Percentiles rank a stretch among this genome's conserved stretches.
phyloP scores from a whole-genome alignment of 257 asterid genomes.

The Jasminum sambac region DNA sequence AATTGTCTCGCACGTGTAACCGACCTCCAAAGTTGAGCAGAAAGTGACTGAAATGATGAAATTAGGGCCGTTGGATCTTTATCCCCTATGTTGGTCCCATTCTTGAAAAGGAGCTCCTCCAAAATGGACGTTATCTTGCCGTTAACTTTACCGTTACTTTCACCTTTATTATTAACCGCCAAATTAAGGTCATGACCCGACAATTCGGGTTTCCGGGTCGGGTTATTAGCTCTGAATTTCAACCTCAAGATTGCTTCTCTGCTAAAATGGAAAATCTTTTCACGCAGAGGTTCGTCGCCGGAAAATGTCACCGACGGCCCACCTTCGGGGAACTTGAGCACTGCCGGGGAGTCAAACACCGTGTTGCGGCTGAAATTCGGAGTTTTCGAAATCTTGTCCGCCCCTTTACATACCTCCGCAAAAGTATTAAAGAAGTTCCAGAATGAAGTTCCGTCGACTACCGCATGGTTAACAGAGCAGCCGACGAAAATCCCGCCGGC shows the following conservation, averaged over 20 bases:
- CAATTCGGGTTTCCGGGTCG: not conserved
- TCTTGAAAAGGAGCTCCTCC: not conserved
- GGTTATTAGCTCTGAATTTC: slow-evolving; percentile 29
- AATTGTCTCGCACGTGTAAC: slow-evolving; percentile 82
- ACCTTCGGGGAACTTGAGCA: slow-evolving; percentile 32
- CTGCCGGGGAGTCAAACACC: slow-evolving; percentile 39
- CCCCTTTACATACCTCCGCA: slow-evolving; percentile 40
- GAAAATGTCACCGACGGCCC: slow-evolving; percentile 46
- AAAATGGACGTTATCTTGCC: slow-evolving; percentile 39
- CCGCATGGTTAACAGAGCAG: slow-evolving; percentile 46
- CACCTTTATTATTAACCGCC: slow-evolving; percentile 29
- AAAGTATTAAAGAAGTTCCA: slow-evolving; percentile 57
- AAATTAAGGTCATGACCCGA: slow-evolving; percentile 24
- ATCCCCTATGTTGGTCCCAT: not conserved
- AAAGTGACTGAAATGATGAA: slow-evolving; percentile 82
- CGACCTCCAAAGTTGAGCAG: slow-evolving; percentile 80
- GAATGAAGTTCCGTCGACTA: slow-evolving; percentile 65
- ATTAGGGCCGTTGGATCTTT: slow-evolving; percentile 50
- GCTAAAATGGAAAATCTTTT: slow-evolving; percentile 45
- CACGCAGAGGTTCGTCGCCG: slow-evolving; percentile 37
- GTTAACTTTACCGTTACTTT: slow-evolving; percentile 38
- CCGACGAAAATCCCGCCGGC: slow-evolving; percentile 40
- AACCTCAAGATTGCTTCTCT: slow-evolving; percentile 39
- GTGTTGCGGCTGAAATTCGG: slow-evolving; percentile 39
- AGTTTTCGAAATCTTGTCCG: slow-evolving; percentile 24